Evolutionary conservation across 1,284 basidiomycete genomes (phyloP).

Genomic region (Neonothopanus nambi): DNA sequence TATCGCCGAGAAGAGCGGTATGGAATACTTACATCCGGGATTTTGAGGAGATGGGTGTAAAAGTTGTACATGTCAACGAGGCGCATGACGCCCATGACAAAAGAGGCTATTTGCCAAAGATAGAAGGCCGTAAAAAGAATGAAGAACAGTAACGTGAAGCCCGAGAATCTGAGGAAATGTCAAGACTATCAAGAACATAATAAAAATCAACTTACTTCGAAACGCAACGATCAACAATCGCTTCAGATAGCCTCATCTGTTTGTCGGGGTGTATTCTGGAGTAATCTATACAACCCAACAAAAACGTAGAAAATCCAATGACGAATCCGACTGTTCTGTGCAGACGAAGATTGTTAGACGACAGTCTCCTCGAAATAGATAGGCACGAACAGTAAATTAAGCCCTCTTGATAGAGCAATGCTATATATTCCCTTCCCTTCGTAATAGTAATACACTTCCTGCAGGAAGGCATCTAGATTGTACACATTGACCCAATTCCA

Average conservation of each 20-base stretch:
- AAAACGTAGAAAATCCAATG: conserved; percentile 94
- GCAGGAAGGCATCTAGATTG: conserved; percentile 92
- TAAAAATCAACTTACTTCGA: conserved; percentile 57
- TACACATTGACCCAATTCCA: conserved; percentile 99
- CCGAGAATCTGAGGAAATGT: conserved; percentile 67
- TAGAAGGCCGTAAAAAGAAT: conserved; percentile 82
- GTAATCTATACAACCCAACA: conserved; percentile 95
- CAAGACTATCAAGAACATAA: conserved; percentile 11
- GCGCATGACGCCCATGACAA: conserved; percentile 65
- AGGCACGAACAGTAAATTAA: conserved; percentile 80
- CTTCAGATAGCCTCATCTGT: conserved; percentile 71
- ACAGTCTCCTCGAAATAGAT: conserved; percentile 14
- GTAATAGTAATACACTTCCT: conserved; percentile 96
- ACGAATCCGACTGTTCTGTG: conserved; percentile 94
- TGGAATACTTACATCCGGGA: conserved; percentile 73
- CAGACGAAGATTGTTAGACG: conserved; percentile 10
- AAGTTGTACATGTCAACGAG: conserved; percentile 94
- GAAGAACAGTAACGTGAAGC: conserved; percentile 81
- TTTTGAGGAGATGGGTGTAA: conserved; percentile 76
- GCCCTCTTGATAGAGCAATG: conserved; percentile 83
- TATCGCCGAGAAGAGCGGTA: background rate
- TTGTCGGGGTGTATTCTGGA: conserved; percentile 67
- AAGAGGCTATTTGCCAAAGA: conserved; percentile 69
- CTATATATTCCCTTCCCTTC: conserved; percentile 95
- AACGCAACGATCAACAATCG: conserved; percentile 80